Base-by-base conservation (phyloP, 106 monocot genomes). In the Dendrobium chrysotoxum region DNA sequence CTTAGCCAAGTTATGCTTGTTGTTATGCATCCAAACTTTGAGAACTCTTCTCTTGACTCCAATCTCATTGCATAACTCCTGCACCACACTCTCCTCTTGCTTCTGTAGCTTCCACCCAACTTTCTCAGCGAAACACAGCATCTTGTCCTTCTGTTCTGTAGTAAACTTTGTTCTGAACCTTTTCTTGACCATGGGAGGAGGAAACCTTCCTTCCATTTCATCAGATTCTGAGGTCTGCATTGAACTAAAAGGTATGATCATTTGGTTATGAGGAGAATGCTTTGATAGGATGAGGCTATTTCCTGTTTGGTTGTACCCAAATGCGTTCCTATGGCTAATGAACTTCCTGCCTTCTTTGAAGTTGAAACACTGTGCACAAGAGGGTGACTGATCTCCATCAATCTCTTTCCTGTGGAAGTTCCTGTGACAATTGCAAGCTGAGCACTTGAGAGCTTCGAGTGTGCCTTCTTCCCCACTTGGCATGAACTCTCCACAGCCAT, bases 1-100 rank as follows among this genome's bases (percentile, higher is more conserved):
- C 85, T 87, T 93, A 17, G 93, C 88, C 11, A 90, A 82, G 79
- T 78, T 89, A 57, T 96, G 96, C 87, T 96, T 96, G 85, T 96
- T 96, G 88, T 96, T 96, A 82, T 96, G 93, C 93, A 96, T 96
- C 96, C 96, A 96, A 0, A 96, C 96, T 83, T 93, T 96, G 76
- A 96, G 93, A 15, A 96, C 96, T 35, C 91, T 84, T 72, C 96
- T 81, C 85, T 83, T 93, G 30, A 96, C 90, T 7, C 93, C 93
- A 68, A 91, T 90, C 87, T 96, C 96, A 76, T 88, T 84, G 78
- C 96, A 96, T 77, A 96, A 90, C 79, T 88, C 82, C 85, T 96
- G 93, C 84, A 96, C 90, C 25, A 87, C 80, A 13, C 77, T 76
- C 81, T 96, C 96, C 79, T 93, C 93, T 40, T 85, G 86, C 84